Evolutionary conservation across 768 basidiomycete species (phyloP).

Genomic region (Suillus occidentalis): DNA sequence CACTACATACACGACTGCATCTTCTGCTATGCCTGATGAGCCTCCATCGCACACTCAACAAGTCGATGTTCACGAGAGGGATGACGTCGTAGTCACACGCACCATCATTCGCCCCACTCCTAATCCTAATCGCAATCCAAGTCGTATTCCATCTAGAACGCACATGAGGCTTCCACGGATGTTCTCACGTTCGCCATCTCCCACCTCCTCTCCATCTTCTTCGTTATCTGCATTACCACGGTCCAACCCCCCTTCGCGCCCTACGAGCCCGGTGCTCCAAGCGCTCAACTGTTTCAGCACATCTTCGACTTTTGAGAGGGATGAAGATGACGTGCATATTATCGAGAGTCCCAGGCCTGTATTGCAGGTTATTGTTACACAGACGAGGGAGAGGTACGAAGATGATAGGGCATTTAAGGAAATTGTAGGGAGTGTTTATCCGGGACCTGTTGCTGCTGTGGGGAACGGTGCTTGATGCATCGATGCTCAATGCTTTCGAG

Average conservation of each 20-base stretch:
- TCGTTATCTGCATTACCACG: conserved; percentile 27
- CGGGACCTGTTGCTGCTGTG: conserved; percentile 16
- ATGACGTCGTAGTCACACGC: conserved; percentile 35
- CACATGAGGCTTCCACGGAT: background rate
- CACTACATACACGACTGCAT: background rate
- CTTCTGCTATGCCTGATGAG: conserved; percentile 7
- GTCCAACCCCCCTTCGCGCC: conserved; percentile 21
- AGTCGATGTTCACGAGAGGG: conserved; percentile 28
- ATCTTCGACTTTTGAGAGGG: conserved; percentile 32
- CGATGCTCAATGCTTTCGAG: background rate
- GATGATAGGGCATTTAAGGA: conserved; percentile 34
- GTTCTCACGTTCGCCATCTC: conserved; percentile 19
- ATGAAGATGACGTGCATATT: conserved; percentile 24
- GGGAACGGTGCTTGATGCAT: conserved; percentile 1
- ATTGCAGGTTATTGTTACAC: conserved; percentile 34
- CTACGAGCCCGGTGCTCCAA: conserved; percentile 26
- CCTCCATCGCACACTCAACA: conserved; percentile 16
- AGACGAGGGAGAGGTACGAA: conserved; percentile 36
- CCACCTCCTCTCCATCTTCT: conserved; percentile 27
- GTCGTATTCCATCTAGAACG: conserved; percentile 9
- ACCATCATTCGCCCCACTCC: conserved; percentile 37
- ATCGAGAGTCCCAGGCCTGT: conserved; percentile 15
- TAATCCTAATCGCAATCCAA: background rate
- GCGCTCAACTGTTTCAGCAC: conserved; percentile 37
- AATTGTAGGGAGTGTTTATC: conserved; percentile 29